Conservation (phyloP, 768 basidiomycete species). For the Macrolepiota albuminosa region DNA sequence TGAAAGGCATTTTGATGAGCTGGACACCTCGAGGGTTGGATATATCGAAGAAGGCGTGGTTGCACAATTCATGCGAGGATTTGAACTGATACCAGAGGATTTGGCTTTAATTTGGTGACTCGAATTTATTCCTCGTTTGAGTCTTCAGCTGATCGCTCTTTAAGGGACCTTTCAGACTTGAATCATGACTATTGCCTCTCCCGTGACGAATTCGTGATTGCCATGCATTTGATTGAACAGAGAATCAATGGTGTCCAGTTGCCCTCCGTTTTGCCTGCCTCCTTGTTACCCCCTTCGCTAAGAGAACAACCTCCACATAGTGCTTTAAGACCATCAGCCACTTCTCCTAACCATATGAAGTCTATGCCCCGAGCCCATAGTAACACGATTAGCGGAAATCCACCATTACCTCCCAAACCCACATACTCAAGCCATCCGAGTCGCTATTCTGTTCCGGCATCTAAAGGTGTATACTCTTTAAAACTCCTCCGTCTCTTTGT, state of each 20-base stretch:
- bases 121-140: background rate
- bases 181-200: constrained; percentile 29
- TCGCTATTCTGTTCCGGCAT: background rate
- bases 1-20: constrained; percentile 25
- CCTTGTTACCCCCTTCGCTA: constrained; percentile 27
- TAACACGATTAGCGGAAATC: background rate
- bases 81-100: constrained; percentile 27
- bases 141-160: background rate
- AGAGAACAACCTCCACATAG: constrained; percentile 6
- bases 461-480: background rate
- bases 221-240: constrained; percentile 30
- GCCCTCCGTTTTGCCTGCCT: constrained; percentile 26
- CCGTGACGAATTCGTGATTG: constrained; percentile 32
- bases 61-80: constrained; percentile 28
- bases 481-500: background rate
- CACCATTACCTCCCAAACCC: constrained; percentile 13
- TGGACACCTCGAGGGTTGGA: constrained; percentile 27
- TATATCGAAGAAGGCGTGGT: constrained; percentile 28
- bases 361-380: background rate
- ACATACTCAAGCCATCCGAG: constrained; percentile 1
- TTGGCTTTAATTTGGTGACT: constrained; percentile 33
- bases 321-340: constrained; percentile 1
- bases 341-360: background rate
- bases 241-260: constrained; percentile 27
- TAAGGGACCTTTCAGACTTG: constrained; percentile 31